Percentiles rank a stretch among this genome's conserved stretches.
These are phyloP conservation scores for Aspergillus chevalieri DNA, from an alignment of 2,329 filamentous ascomycete species.

Conservation along the genomic window DNA sequence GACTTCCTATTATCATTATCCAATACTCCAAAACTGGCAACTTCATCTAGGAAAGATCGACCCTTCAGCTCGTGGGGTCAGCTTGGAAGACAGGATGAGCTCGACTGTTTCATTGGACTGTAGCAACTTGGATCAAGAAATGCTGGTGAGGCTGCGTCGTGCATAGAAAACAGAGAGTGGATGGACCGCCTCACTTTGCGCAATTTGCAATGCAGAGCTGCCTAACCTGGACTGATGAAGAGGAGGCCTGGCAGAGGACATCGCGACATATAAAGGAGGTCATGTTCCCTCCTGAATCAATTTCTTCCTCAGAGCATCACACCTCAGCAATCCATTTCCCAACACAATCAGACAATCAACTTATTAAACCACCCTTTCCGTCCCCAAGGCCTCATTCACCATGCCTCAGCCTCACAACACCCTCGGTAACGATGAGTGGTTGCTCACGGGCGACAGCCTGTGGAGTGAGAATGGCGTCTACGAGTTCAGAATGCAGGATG, in stretches of 20 bases:
- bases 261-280: not conserved
- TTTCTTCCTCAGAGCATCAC: not conserved
- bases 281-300: not conserved
- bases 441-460: not conserved
- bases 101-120: not conserved
- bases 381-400: not conserved
- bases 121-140: not conserved
- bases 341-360: not conserved
- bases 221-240: not conserved
- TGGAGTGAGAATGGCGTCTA: constrained; percentile 1
- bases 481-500: not conserved
- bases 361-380: not conserved
- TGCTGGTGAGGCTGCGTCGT: not conserved
- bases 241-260: not conserved
- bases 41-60: not conserved
- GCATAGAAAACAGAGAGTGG: not conserved
- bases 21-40: not conserved
- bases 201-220: not conserved
- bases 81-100: not conserved
- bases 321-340: not conserved
- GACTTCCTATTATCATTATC: not conserved
- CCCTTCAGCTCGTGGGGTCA: not conserved
- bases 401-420: constrained; percentile 1
- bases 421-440: constrained; percentile 1
- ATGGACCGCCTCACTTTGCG: not conserved